Evolutionary conservation across 208 protist species (phyloP), one percentile per base, ranked within the genome.

Genomic region (Acanthamoeba culbertsoni): DNA sequence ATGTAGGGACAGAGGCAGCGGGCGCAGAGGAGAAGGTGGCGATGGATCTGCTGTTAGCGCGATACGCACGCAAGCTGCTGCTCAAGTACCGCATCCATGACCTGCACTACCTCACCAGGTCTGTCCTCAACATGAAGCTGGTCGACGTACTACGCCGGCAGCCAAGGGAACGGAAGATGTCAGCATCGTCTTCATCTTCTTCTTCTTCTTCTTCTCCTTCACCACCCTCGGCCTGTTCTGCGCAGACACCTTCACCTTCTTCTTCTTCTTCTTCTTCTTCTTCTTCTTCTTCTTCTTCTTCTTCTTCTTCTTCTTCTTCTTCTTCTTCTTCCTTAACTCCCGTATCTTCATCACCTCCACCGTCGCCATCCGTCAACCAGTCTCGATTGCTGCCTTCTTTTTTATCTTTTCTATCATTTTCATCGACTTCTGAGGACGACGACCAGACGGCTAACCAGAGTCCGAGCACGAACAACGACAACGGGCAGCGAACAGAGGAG

Each of bases 11-110:
- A n/a, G n/a, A n/a, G n/a, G n/a, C n/a, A n/a, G n/a, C n/a, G n/a
- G 71, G 71, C 42, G 28, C 28, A 43, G 71, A 82, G 16, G 71
- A 82, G 71, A 82, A 53, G 28, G 35, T 23, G n/a, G 71, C 71
- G 42, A 82, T 82, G 71, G 71, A 82, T 0, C 71, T 82, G 37
- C 16, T 82, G 43, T 43, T 82, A 1, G 71, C 71, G 7, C 71
- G 71, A 16, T 82, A 82, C 71, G 71, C 71, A 7, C 71, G 71
- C 6, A 82, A 82, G 42, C 43, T 82, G n/a, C 28, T 82, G 18
- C n/a, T 82, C 10, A 46, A 53, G 35, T 82, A 82, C 43, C 71
- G 71, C 71, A 82, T 82, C 42, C 71, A 82, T n/a, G 71, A 82
- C 42, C 12, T 82, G 2, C 43, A 55, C 71, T 82, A 82, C 43